Evolutionary conservation across 768 basidiomycete species (phyloP).

Genomic region (Multifurca ochricompacta): DNA sequence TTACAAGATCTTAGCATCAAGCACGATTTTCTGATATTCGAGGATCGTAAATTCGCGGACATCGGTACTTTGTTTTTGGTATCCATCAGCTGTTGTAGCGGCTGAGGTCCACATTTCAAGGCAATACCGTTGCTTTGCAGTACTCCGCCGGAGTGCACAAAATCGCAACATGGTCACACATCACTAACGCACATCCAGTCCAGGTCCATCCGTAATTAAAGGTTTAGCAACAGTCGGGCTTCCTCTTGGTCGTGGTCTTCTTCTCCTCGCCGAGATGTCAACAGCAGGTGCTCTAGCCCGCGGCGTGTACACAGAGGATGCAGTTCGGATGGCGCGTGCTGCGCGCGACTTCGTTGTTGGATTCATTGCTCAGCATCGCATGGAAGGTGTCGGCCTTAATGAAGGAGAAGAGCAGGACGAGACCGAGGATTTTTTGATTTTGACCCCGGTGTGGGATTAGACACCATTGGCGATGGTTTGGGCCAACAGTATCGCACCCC

Average conservation of each 20-base stretch:
- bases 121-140: slow-evolving; percentile 93
- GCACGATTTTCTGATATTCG: slow-evolving; percentile 94
- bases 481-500: slow-evolving; percentile 81
- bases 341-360: slow-evolving; percentile 88
- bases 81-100: background rate
- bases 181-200: slow-evolving; percentile 97
- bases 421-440: slow-evolving; percentile 74
- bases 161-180: slow-evolving; percentile 92
- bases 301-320: slow-evolving; percentile 74
- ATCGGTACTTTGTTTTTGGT: slow-evolving; percentile 54
- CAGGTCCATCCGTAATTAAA: slow-evolving; percentile 91
- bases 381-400: slow-evolving; percentile 54
- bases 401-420: slow-evolving; percentile 19
- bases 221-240: slow-evolving; percentile 83
- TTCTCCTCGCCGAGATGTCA: slow-evolving; percentile 96
- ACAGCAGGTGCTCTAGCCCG: slow-evolving; percentile 78
- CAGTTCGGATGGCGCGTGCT: slow-evolving; percentile 80
- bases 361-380: slow-evolving; percentile 85
- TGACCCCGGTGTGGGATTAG: slow-evolving; percentile 93
- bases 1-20: slow-evolving; percentile 64
- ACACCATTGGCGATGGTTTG: slow-evolving; percentile 42
- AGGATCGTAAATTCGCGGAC: slow-evolving; percentile 98
- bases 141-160: slow-evolving; percentile 90
- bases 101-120: slow-evolving; percentile 34
- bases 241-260: slow-evolving; percentile 76